Percentiles rank a stretch among this genome's conserved stretches.
These are phyloP conservation scores for Pleurozium schreberi DNA, from an alignment of 225 moss, liverwort and hornwort species.

Conservation along the genomic window DNA sequence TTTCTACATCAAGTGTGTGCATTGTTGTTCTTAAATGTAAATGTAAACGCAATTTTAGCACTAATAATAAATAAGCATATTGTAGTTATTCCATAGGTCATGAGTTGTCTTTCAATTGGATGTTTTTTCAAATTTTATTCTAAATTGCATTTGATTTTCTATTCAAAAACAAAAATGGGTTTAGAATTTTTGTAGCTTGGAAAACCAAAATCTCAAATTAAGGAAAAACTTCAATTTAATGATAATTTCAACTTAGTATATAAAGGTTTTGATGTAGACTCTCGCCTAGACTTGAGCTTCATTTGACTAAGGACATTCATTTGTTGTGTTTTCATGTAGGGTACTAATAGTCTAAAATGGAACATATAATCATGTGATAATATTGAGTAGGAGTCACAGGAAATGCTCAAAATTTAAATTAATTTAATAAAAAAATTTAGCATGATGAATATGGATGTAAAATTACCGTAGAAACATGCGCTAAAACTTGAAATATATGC, in stretches of 20 bases:
- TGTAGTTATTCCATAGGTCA: not conserved
- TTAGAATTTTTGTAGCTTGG: not conserved
- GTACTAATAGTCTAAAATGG: too few relatives aligned
- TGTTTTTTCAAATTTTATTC: not conserved
- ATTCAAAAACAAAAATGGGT: not conserved
- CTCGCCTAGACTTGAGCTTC: not conserved
- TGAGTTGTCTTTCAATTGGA: not conserved
- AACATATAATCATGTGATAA: too few relatives aligned
- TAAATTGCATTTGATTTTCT: not conserved
- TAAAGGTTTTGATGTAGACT: not conserved
- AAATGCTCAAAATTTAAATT: too few relatives aligned
- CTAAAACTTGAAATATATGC: too few relatives aligned
- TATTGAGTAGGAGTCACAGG: too few relatives aligned
- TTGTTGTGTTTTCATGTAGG: too few relatives aligned
- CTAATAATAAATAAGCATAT: too few relatives aligned
- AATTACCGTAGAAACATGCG: too few relatives aligned
- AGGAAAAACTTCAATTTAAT: not conserved
- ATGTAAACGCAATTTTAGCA: not conserved
- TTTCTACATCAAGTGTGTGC: not conserved
- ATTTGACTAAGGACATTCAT: too few relatives aligned
- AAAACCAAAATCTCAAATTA: not conserved
- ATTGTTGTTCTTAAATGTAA: not conserved
- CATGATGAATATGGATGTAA: too few relatives aligned
- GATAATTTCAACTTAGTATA: not conserved
- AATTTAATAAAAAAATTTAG: too few relatives aligned